Evolutionary conservation across 305 asterid species (phyloP).

Genomic region (Euphrasia arctica): DNA sequence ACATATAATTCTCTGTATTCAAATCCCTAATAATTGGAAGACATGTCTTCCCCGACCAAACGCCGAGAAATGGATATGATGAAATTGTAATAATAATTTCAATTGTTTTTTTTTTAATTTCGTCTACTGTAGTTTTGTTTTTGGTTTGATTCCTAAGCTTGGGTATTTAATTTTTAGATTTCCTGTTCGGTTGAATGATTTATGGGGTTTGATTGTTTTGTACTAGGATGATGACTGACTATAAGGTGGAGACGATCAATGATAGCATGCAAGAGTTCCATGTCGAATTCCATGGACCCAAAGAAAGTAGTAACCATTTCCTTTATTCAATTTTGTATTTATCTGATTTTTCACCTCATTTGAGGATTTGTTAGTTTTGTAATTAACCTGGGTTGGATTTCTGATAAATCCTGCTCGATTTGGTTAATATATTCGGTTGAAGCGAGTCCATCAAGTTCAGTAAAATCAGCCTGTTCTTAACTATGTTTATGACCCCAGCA

Average conservation of each 20-base stretch:
- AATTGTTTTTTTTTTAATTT: conserved; percentile 18
- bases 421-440: not conserved
- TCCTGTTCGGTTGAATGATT: conserved; percentile 13
- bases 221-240: conserved; percentile 91
- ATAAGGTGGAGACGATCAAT: conserved; percentile 92
- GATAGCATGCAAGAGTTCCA: conserved; percentile 83
- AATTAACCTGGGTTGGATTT: conserved; percentile 24
- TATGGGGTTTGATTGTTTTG: conserved; percentile 24
- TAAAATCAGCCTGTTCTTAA: too few relatives aligned
- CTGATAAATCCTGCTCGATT: not conserved
- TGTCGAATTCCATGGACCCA: conserved; percentile 91
- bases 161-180: not conserved
- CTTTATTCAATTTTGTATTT: not conserved
- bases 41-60: conserved; percentile 94
- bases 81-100: conserved; percentile 57
- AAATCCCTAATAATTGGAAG: conserved; percentile 10
- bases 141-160: conserved; percentile 4
- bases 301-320: conserved; percentile 69
- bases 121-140: not conserved
- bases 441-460: too few relatives aligned
- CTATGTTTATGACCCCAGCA: too few relatives aligned
- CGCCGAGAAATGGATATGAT: conserved; percentile 97
- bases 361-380: conserved; percentile 24
- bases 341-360: not conserved
- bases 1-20: conserved; percentile 20